phyloP scores from a whole-genome alignment of 495 filamentous ascomycete species.

The Acidiella bohemica region DNA sequence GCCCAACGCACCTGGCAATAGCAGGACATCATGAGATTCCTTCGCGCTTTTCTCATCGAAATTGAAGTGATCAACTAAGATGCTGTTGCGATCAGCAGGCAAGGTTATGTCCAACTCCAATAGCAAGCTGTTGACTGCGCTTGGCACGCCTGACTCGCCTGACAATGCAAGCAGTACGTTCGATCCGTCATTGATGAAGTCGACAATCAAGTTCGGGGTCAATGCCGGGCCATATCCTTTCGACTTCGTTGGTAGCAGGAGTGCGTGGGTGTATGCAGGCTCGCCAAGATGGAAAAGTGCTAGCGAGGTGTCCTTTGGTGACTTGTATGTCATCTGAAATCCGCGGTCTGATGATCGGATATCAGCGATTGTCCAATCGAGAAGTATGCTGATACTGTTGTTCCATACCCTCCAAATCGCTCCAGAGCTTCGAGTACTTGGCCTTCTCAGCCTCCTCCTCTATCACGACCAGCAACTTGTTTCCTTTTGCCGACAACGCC shows the following conservation, averaged over 20 bases:
- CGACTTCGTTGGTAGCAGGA: conserved; percentile 73
- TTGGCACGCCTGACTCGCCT: conserved; percentile 55
- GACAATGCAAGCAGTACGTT: conserved; percentile 87
- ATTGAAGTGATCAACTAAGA: conserved; percentile 91
- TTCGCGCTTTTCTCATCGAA: conserved; percentile 62
- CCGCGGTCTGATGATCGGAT: conserved; percentile 82
- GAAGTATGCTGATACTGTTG: not conserved
- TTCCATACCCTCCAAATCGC: conserved; percentile 59
- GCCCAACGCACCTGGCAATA: conserved; percentile 48
- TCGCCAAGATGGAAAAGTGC: conserved; percentile 78
- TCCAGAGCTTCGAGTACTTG: conserved; percentile 68
- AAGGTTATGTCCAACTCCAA: conserved; percentile 85
- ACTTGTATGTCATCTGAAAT: conserved; percentile 65
- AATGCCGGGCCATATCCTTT: conserved; percentile 85
- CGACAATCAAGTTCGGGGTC: conserved; percentile 71
- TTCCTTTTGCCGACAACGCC: conserved; percentile 67
- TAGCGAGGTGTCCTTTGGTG: conserved; percentile 72
- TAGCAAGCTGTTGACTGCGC: conserved; percentile 69
- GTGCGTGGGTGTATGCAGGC: conserved; percentile 74
- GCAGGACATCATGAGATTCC: conserved; percentile 79
- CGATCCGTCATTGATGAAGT: conserved; percentile 82
- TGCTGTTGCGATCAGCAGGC: conserved; percentile 64
- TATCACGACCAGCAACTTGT: conserved; percentile 69
- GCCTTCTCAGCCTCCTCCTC: conserved; percentile 70
- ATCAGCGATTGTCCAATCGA: too few species aligned